A percentile compares a stretch with the other conserved stretches of the same genome.
phyloP scores from a whole-genome alignment of 129 eudicot genomes.

The Saussurea involucrata region DNA sequence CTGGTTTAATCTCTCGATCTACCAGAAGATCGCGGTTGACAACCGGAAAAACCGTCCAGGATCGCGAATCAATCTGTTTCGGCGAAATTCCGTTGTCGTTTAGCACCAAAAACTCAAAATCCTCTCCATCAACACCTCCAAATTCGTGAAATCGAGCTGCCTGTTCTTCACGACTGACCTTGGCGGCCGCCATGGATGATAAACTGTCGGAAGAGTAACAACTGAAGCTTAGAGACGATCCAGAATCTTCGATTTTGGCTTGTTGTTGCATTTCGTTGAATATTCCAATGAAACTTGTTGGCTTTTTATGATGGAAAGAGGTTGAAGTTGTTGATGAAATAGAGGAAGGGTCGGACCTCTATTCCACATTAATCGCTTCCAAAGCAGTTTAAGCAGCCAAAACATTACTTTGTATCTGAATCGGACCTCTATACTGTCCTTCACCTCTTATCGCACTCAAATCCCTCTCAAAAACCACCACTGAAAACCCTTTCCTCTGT shows the following conservation, averaged over 20 bases:
- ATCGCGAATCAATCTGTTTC: constrained; percentile 15
- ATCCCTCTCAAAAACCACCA: constrained; percentile 94
- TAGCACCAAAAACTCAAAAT: constrained; percentile 45
- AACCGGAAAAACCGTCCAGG: constrained; percentile 42
- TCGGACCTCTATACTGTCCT: constrained; percentile 97
- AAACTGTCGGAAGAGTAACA: constrained; percentile 33
- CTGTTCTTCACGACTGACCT: constrained; percentile 25
- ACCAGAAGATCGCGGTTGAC: constrained; percentile 42
- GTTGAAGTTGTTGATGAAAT: neutral
- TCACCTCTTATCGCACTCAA: constrained; percentile 98
- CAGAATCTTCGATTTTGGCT: constrained; percentile 1
- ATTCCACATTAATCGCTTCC: constrained; percentile 96
- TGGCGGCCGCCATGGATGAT: constrained; percentile 35
- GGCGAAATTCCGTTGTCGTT: constrained; percentile 16
- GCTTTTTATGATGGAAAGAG: neutral
- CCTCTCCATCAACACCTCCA: constrained; percentile 5
- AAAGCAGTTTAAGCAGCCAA: constrained; percentile 98
- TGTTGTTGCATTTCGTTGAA: constrained; percentile 6
- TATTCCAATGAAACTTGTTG: neutral
- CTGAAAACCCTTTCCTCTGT: constrained; percentile 89
- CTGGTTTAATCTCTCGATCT: neutral
- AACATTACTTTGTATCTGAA: constrained; percentile 97
- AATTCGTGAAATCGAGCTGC: neutral
- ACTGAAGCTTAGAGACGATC: constrained; percentile 49
- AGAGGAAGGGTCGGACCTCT: neutral